phyloP scores from a whole-genome alignment of 2,329 filamentous ascomycete genomes.

The Xylaria sp. region DNA sequence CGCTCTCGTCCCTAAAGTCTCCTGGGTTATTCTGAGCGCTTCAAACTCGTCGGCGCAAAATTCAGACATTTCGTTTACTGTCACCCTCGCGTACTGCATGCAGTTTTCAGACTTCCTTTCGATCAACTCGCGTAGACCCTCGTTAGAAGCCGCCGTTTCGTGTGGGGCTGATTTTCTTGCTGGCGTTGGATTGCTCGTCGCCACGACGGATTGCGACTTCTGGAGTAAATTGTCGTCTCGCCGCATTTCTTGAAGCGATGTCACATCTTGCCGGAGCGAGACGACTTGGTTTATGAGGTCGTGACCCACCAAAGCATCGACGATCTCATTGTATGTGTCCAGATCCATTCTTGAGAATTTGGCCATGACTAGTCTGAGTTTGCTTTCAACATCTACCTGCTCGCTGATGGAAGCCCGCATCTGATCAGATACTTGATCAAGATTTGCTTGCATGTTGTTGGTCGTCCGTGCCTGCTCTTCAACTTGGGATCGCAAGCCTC shows the following conservation, averaged over 20 bases:
- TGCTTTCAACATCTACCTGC: slow-evolving; percentile 8
- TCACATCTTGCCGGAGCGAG: slow-evolving; percentile 3
- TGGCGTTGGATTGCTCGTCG: background rate
- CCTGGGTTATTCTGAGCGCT: background rate
- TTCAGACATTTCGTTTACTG: background rate
- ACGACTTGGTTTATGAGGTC: slow-evolving; percentile 20
- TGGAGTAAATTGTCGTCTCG: background rate
- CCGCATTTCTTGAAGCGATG: slow-evolving; percentile 9
- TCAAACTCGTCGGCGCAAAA: background rate
- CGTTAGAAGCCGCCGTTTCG: background rate
- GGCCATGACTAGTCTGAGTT: slow-evolving; percentile 5
- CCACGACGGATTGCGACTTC: background rate
- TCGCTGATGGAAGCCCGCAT: slow-evolving; percentile 4
- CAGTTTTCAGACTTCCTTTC: background rate
- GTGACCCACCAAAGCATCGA: slow-evolving; percentile 19
- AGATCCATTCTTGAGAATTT: slow-evolving; percentile 20
- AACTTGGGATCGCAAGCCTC: background rate
- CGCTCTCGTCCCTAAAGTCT: too few species aligned
- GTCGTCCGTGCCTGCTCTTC: background rate
- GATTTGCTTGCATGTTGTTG: background rate
- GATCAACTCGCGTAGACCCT: background rate
- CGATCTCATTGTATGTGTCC: slow-evolving; percentile 23
- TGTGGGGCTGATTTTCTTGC: background rate
- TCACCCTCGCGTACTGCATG: background rate
- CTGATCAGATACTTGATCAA: slow-evolving; percentile 9